Evolutionary conservation across 2,329 filamentous ascomycete genomes (phyloP).

Genomic region (Xylogone sp.): DNA sequence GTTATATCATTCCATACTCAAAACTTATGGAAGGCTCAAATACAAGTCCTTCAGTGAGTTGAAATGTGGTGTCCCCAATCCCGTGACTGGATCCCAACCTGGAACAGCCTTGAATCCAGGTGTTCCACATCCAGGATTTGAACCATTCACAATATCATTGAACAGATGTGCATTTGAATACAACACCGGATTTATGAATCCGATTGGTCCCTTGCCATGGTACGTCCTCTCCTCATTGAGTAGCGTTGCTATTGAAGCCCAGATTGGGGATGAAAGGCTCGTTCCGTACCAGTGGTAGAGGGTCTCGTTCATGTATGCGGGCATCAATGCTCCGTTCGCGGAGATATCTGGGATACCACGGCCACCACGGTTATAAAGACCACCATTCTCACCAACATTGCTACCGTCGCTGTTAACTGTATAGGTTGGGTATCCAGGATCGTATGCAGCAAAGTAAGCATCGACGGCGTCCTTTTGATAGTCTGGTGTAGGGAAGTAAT

Average conservation of each 20-base stretch:
- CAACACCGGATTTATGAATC: constrained; percentile 34
- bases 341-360: constrained; percentile 46
- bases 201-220: constrained; percentile 30
- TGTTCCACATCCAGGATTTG: constrained; percentile 28
- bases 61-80: constrained; percentile 26
- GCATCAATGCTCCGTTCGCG: constrained; percentile 39
- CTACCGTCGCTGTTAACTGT: constrained; percentile 8
- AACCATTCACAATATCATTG: constrained; percentile 30
- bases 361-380: constrained; percentile 40
- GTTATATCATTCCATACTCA: no score
- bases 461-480: constrained; percentile 38
- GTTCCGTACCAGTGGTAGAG: constrained; percentile 46
- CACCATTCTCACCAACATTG: constrained; percentile 33
- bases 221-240: constrained; percentile 36
- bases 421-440: constrained; percentile 19
- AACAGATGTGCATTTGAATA: constrained; percentile 23
- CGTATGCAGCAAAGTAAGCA: constrained; percentile 19
- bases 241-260: constrained; percentile 37
- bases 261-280: constrained; percentile 37
- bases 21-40: constrained; percentile 14
- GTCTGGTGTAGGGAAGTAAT: constrained; percentile 41
- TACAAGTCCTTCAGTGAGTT: constrained; percentile 17
- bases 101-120: constrained; percentile 26
- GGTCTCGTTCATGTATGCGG: constrained; percentile 36
- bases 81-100: constrained; percentile 31